Conservation (phyloP, 768 basidiomycete genomes). For the Trametes cinnabarina region DNA sequence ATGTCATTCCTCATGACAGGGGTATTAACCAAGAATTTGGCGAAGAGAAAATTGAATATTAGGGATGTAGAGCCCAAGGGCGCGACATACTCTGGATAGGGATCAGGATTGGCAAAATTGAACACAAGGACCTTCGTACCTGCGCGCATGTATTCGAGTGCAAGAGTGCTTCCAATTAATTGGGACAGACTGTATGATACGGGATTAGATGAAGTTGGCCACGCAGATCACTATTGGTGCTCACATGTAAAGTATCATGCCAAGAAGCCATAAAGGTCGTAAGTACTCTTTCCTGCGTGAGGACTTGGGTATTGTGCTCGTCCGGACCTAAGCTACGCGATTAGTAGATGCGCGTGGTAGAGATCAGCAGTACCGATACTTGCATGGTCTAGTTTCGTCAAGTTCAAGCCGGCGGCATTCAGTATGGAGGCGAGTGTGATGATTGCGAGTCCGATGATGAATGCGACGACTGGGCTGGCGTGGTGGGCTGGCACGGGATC, state of each 20-base stretch:
- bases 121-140: conserved; percentile 39
- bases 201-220: background rate
- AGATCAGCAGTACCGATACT: background rate
- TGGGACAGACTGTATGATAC: conserved; percentile 61
- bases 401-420: conserved; percentile 89
- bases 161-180: conserved; percentile 82
- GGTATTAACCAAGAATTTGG: conserved; percentile 82
- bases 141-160: conserved; percentile 85
- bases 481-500: conserved; percentile 35
- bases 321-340: conserved; percentile 51
- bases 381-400: conserved; percentile 91
- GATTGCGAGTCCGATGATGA: conserved; percentile 84
- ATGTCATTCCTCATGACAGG: conserved; percentile 84
- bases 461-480: conserved; percentile 62
- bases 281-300: conserved; percentile 74
- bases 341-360: background rate
- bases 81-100: conserved; percentile 81
- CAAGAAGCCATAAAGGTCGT: conserved; percentile 85
- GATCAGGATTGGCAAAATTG: background rate
- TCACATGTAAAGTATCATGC: conserved; percentile 93
- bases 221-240: no score
- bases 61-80: conserved; percentile 91
- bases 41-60: conserved; percentile 96
- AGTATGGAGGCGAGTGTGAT: conserved; percentile 81
- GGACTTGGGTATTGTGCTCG: conserved; percentile 71